Evolutionary conservation across 2,329 filamentous ascomycete species (phyloP), one percentile per base, ranked within the genome.

Genomic region (Cytospora chrysosperma): DNA sequence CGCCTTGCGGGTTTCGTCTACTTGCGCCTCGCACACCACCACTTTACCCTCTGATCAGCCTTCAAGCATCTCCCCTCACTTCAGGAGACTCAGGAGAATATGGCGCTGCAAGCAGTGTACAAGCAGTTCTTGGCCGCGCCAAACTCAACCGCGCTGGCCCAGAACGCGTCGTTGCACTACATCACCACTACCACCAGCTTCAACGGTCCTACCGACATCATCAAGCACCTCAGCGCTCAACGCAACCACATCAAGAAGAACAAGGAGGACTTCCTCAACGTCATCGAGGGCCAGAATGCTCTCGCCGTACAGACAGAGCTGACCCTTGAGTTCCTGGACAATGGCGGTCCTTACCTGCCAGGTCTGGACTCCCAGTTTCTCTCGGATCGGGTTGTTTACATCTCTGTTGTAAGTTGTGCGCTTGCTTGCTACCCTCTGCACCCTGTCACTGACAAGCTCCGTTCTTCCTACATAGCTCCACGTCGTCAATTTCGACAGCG

Each of bases 331-430:
- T 97, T 99, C 75, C 75, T 88, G 62, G 87, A 83, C 67, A 88
- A 90, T 67, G 95, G 94, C 68, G 94, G 93, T 68, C 85, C 89
- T 68, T 98, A 95, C 78, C 84, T 98, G 62, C 94, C 94, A 6
- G 88, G 88, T 55, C 82, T 99, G 56, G 94, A 98, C 72, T 93
- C 97, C 81, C 97, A 97, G 79, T 97, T 98, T 75, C 79, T 99
- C 64, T 82, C 91, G 62, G 93, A 97, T 76, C 89, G 89, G 71
- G 85, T 85, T 61, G 93, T 93, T 66, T 87, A 86, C 58, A 83
- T 98, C 68, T 86, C 91, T 56, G 87, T 96, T 78, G 93, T 97
- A 82, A 74, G 90, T 84, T 59, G 19, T 24, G 1, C 49, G 37
- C 32, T 10, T 28, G 21, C n/a, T 12, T 26, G n/a, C 19, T 34